Conservation (phyloP, 2,329 filamentous ascomycete genomes). For the Scedosporium dehoogii region DNA sequence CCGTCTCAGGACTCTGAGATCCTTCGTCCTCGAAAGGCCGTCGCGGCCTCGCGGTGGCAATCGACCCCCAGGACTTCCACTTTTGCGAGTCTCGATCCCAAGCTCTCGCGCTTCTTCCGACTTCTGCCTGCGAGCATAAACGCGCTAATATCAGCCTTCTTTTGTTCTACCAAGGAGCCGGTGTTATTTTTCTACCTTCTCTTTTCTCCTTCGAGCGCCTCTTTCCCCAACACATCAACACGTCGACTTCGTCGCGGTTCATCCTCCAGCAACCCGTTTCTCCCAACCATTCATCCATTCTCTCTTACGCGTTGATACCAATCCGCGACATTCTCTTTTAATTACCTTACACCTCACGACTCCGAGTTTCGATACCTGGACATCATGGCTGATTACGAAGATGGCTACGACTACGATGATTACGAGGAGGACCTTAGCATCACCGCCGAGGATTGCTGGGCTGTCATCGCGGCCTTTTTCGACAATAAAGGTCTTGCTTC, state of each 20-base stretch:
- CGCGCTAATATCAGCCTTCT: not conserved
- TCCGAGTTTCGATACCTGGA: not conserved
- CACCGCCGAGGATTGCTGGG: slow-evolving; percentile 97
- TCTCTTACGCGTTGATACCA: not conserved
- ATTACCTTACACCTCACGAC: not conserved
- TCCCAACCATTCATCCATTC: not conserved
- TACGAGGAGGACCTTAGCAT: slow-evolving; percentile 64
- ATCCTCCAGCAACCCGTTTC: not conserved
- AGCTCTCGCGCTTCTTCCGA: not conserved
- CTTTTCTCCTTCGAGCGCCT: not conserved
- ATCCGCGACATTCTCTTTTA: not conserved
- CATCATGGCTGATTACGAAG: slow-evolving; percentile 47
- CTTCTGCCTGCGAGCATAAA: not conserved
- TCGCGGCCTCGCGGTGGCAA: slow-evolving; percentile 5
- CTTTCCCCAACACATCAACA: not conserved
- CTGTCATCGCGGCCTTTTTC: slow-evolving; percentile 94
- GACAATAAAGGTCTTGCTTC: slow-evolving; percentile 91
- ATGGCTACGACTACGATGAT: slow-evolving; percentile 55
- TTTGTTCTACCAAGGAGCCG: not conserved
- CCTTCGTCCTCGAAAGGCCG: not conserved
- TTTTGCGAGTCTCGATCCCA: not conserved
- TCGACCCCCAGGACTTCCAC: not conserved
- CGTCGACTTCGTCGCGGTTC: not conserved
- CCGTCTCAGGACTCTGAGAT: not conserved
- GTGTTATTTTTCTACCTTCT: not conserved